Percentiles rank a stretch among this genome's conserved stretches.
phyloP scores from a whole-genome alignment of 345 rosid genomes.

The Xanthoceras sorbifolium region DNA sequence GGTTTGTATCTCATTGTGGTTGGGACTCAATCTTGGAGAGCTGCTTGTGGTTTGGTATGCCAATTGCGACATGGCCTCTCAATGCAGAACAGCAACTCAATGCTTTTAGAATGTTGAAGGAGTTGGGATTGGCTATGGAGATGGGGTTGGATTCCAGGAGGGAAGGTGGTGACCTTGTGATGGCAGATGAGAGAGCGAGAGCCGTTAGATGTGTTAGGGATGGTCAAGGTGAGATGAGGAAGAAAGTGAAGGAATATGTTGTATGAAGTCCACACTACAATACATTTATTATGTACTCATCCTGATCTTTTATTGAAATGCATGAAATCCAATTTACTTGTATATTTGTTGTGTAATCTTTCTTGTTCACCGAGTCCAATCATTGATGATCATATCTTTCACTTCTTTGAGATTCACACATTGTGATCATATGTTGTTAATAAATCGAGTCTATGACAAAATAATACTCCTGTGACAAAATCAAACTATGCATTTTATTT shows the following conservation, averaged over 20 bases:
- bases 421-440: too few species aligned
- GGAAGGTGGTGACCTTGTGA: neutral
- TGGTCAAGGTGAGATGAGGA: neutral
- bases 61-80: constrained; percentile 34
- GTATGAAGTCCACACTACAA: too few species aligned
- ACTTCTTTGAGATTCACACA: too few species aligned
- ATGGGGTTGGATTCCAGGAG: neutral
- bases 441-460: too few species aligned
- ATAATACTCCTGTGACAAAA: too few species aligned
- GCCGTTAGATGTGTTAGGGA: constrained; percentile 31
- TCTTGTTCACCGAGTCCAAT: too few species aligned
- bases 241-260: constrained; percentile 14
- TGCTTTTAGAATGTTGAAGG: constrained; percentile 27
- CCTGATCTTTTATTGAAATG: too few species aligned
- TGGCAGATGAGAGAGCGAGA: constrained; percentile 29
- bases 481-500: too few species aligned
- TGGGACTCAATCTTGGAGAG: constrained; percentile 39
- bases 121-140: constrained; percentile 27
- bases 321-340: too few species aligned
- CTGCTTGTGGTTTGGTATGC: constrained; percentile 34
- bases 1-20: constrained; percentile 45
- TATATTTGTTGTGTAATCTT: too few species aligned
- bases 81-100: constrained; percentile 40
- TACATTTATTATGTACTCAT: too few species aligned
- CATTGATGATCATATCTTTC: too few species aligned